phyloP scores from a whole-genome alignment of 108 stramenopile species.

The Skeletonema costatum region DNA sequence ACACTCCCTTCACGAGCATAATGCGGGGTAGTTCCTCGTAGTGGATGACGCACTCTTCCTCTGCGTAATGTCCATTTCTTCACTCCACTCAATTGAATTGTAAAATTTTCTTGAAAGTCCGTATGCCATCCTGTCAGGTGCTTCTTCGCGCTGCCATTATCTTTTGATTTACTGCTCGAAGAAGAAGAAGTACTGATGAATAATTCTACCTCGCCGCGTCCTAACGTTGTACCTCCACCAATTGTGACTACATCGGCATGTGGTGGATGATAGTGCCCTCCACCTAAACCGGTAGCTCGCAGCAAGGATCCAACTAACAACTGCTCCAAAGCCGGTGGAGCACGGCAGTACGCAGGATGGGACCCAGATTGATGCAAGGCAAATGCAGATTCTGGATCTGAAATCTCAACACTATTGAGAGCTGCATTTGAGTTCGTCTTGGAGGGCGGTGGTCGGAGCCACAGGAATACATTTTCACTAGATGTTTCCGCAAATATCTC shows the following conservation, averaged over 20 bases:
- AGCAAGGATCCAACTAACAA: conserved; percentile 65
- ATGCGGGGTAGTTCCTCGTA: conserved; percentile 90
- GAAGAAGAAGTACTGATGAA: conserved; percentile 61
- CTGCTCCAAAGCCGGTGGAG: conserved; percentile 82
- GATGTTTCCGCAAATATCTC: conserved; percentile 71
- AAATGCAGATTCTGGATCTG: conserved; percentile 71
- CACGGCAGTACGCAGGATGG: conserved; percentile 90
- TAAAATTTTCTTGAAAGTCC: conserved; percentile 97
- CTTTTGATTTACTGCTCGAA: background rate
- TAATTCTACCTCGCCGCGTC: conserved; percentile 90
- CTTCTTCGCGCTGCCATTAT: background rate
- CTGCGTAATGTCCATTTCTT: conserved; percentile 85
- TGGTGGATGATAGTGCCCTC: conserved; percentile 76
- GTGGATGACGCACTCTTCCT: conserved; percentile 67
- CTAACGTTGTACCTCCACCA: conserved; percentile 49
- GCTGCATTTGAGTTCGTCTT: background rate
- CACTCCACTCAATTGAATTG: conserved; percentile 82
- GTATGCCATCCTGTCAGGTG: conserved; percentile 86
- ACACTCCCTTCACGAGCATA: conserved; percentile 62
- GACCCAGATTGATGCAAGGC: conserved; percentile 60
- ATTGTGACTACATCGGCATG: conserved; percentile 6
- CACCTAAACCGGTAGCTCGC: conserved; percentile 75
- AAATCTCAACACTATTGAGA: conserved; percentile 74
- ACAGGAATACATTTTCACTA: conserved; percentile 71
- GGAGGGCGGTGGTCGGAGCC: conserved; percentile 47